These are phyloP conservation scores for Colletotrichum ledebouriae DNA, from an alignment of 2,329 filamentous ascomycete species.

Conservation along the genomic window DNA sequence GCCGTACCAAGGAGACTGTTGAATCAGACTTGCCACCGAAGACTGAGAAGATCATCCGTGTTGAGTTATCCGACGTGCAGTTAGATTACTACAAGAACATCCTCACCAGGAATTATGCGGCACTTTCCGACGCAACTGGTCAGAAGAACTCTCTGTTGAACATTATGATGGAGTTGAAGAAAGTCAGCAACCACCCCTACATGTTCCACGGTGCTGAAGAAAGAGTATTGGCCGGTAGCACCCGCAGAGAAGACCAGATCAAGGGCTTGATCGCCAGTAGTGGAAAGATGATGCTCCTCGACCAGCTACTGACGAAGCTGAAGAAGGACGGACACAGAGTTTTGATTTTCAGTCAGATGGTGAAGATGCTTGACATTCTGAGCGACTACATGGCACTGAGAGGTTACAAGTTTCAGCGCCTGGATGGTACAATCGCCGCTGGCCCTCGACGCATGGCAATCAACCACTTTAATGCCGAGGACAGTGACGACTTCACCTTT, in stretches of 20 bases:
- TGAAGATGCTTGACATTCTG: constrained; percentile 96
- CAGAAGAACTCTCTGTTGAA: constrained; percentile 96
- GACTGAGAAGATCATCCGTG: constrained; percentile 98
- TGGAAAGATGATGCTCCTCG: constrained; percentile 99
- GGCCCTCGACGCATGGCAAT: constrained; percentile 92
- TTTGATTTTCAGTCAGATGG: constrained; percentile 99
- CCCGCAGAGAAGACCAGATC: constrained; percentile 88
- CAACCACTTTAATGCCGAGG: constrained; percentile 98
- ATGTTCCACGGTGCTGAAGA: constrained; percentile 97
- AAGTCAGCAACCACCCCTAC: constrained; percentile 98
- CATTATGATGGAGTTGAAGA: constrained; percentile 99
- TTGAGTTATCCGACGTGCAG: constrained; percentile 95
- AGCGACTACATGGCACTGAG: constrained; percentile 93
- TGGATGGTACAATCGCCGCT: constrained; percentile 95
- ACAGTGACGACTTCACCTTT: constrained; percentile 96
- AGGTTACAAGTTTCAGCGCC: constrained; percentile 93
- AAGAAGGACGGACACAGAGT: constrained; percentile 95
- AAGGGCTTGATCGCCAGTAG: constrained; percentile 96
- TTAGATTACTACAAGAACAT: constrained; percentile 99
- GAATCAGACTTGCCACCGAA: constrained; percentile 97
- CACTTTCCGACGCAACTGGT: constrained; percentile 90
- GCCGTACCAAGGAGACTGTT: constrained; percentile 96
- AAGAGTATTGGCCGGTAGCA: constrained; percentile 83
- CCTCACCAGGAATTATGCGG: constrained; percentile 94
- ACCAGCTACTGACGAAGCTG: constrained; percentile 93